Evolutionary conservation across 495 filamentous ascomycete genomes (phyloP).

Genomic region (Hypoxylon cercidicola): DNA sequence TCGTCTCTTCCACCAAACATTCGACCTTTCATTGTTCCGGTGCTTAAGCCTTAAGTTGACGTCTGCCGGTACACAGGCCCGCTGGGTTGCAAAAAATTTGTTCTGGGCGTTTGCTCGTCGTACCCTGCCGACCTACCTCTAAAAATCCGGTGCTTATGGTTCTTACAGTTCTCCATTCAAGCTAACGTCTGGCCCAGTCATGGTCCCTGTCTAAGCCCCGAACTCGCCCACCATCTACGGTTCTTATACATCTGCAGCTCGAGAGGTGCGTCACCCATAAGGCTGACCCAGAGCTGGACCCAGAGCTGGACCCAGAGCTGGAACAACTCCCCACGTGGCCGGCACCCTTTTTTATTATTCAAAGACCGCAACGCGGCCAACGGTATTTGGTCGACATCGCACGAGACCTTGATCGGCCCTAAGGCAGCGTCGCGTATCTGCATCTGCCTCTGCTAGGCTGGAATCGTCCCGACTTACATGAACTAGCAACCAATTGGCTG

Average conservation of each 20-base stretch:
- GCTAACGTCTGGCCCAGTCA: constrained; percentile 23
- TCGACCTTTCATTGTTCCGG: constrained; percentile 24
- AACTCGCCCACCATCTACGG: constrained; percentile 30
- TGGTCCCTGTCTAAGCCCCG: constrained; percentile 26
- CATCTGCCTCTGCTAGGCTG: constrained; percentile 6
- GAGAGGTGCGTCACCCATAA: constrained; percentile 31
- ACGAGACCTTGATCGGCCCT: constrained; percentile 21
- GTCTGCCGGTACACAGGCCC: constrained; percentile 30
- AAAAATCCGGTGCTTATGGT: constrained; percentile 21
- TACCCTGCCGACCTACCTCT: constrained; percentile 24
- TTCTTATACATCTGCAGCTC: constrained; percentile 27
- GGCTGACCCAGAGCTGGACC: constrained; percentile 32
- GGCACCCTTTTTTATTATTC: constrained; percentile 1
- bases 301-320: constrained; percentile 12
- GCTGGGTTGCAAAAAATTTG: constrained; percentile 12
- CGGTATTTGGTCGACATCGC: constrained; percentile 3
- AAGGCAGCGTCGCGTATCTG: constrained; percentile 13
- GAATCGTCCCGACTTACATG: constrained; percentile 2
- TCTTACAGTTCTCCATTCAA: constrained; percentile 21
- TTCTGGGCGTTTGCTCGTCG: constrained; percentile 27
- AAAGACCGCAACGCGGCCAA: constrained; percentile 1
- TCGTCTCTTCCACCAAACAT: constrained; percentile 31
- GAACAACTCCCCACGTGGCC: constrained; percentile 30
- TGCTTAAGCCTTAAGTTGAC: constrained; percentile 43
- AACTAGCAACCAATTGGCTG: constrained; percentile 6